These are phyloP conservation scores for Adansonia madagascariensis DNA, from an alignment of 441 rosid species.

Conservation along the genomic window DNA sequence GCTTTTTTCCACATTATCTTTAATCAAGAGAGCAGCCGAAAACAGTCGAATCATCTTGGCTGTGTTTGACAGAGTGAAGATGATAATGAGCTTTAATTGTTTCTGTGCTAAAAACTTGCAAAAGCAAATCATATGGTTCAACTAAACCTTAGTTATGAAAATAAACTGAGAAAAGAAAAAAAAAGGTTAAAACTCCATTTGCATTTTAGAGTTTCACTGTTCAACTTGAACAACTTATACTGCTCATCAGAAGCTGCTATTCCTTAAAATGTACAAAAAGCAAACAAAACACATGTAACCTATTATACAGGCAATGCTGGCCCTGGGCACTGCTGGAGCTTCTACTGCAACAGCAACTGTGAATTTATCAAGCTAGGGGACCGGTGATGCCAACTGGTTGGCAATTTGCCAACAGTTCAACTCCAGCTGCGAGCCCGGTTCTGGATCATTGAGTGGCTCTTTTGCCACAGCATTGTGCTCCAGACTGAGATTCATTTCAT, in stretches of 20 bases:
- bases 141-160: not conserved
- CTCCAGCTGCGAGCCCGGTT: constrained; percentile 30
- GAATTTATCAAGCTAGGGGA: constrained; percentile 67
- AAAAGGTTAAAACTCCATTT: not conserved
- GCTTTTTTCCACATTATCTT: constrained; percentile 56
- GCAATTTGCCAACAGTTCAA: constrained; percentile 61
- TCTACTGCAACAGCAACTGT: constrained; percentile 69
- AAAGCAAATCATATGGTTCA: not conserved
- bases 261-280: not conserved
- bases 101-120: not conserved
- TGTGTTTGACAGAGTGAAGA: constrained; percentile 52
- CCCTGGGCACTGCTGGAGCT: constrained; percentile 60
- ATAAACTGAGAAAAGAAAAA: not conserved
- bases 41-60: constrained; percentile 50
- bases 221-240: not conserved
- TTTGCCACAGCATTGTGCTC: constrained; percentile 48
- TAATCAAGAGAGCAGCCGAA: constrained; percentile 36
- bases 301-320: constrained; percentile 56
- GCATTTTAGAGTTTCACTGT: not conserved
- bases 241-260: not conserved
- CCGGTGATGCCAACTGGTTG: constrained; percentile 57
- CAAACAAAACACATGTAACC: not conserved
- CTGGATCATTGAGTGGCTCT: constrained; percentile 68
- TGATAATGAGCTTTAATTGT: not conserved
- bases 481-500: constrained; percentile 48